Base-by-base conservation (phyloP, 768 basidiomycete genomes). In the Tulasnella sp. region DNA sequence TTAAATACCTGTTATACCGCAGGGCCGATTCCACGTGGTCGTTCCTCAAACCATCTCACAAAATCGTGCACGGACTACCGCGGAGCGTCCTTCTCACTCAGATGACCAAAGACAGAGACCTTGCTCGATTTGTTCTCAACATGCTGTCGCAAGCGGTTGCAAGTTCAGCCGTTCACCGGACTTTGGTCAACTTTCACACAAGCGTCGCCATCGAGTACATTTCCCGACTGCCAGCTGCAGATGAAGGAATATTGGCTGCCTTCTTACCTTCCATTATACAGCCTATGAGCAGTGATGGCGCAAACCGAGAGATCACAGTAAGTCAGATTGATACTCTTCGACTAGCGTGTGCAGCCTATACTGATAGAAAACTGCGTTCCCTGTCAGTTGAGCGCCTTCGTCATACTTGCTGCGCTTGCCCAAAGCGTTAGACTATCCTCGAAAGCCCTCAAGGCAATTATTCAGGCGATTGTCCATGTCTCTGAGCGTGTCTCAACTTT, bases 191-290 rank as follows among this genome's bases (percentile, higher is more conserved):
- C 0, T 98, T 98, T 86, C 94, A 95, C 84, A 89, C 93, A 9
- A 92, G 93, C 9, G 89, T 89, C 0, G 85, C 95, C 68, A 90
- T 96, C 44, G 95, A 94, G 56, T 97, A 93, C 83, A 87, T 99
- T 52, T 89, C 90, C 48, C 86, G 88, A 68, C 86, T 84, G 44
- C 88, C 91, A 77, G 81, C 84, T 5, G 83, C 94, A 42, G 90
- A 93, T 81, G 93, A 93, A 83, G 92, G 91, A 24, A 88, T 89
- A 0, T 84, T 92, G 19, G 92, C 91, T 0, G 89, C 90, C 83
- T 81, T 94, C 14, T 84, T 95, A 0, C 91, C 93, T 8, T 75
- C 81, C 1, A 40, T 82, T 38, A 73, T 72, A 0, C 31, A 19
- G 12, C 78, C 80, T 9, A 52, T 81, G 56, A 68, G 36, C 21